Percentiles rank a stretch among this genome's conserved stretches.
Conservation (phyloP, 1,284 basidiomycete species). For the Tilletia walkeri region DNA sequence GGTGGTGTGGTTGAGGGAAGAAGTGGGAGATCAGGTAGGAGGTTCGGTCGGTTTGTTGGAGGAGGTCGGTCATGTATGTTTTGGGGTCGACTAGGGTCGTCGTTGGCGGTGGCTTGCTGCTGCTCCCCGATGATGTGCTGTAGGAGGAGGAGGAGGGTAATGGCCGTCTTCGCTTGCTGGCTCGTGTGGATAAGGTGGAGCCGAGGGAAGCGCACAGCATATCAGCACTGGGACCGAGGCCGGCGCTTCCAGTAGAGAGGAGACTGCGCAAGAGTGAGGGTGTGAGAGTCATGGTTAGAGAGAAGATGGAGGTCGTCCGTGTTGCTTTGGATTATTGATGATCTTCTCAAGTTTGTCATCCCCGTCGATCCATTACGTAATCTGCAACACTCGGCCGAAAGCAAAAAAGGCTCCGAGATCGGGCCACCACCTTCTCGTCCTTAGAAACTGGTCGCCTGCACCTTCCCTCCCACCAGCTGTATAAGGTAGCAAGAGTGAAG, state of each 20-base stretch:
- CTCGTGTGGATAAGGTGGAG: no score
- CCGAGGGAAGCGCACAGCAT: not conserved
- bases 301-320: not conserved
- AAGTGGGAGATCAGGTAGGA: slow-evolving; percentile 49
- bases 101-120: no score
- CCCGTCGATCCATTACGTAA: no score
- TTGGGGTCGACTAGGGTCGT: not conserved
- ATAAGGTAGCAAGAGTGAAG: no score
- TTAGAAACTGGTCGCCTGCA: no score
- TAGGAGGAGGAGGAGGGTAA: not conserved
- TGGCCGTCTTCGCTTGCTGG: not conserved
- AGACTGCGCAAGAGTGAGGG: not conserved
- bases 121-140: not conserved
- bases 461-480: no score
- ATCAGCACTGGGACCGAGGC: not conserved
- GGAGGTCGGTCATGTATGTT: not conserved
- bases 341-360: no score
- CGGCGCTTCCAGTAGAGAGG: not conserved
- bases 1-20: slow-evolving; percentile 42
- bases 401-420: no score
- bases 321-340: no score
- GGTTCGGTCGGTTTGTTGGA: slow-evolving; percentile 22
- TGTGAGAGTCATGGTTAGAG: not conserved
- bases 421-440: no score
- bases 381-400: no score